Evolutionary conservation across 2,329 filamentous ascomycete genomes (phyloP), one percentile per base, ranked within the genome.

Genomic region (Penicillium nordicum): DNA sequence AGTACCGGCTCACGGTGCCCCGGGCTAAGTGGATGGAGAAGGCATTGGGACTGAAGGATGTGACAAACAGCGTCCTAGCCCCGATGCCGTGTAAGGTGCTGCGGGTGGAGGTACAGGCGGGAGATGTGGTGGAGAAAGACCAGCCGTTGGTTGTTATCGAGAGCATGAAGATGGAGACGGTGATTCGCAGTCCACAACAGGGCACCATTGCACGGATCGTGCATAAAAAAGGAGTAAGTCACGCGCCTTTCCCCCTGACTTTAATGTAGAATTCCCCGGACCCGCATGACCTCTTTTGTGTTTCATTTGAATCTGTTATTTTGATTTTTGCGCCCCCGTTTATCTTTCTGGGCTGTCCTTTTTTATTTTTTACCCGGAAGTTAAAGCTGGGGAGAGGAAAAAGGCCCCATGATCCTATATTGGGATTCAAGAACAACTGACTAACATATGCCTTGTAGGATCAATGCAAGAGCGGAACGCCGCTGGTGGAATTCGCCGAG

Each of bases 1-100:
- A 85, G 60, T 83, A 85, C 66, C 78, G 80, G 1, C 73, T 88
- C 5, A 73, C 76, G 10, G 74, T 84, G 23, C 78, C 80, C 0
- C 73, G 78, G 43, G 92, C 93, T 0, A 79, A 80, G 43, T 99
- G 92, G 92, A 88, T 89, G 56, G 89, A 92, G 66, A 93, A 95
- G 75, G 92, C 91, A 0, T 80, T 97, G 8, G 92, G 93, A 0
- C 78, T 89, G 60, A 92, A 90, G 72, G 90, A 96, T 68, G 82
- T 83, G 0, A 81, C 86, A 7, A 92, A 93, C 57, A 94, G 88
- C 51, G 91, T 97, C 1, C 81, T 90, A 25, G 91, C 94, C 23
- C 94, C 94, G 0, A 99, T 99, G 94, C 94, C 94, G 1, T 97
- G 94, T 77, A 97, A 97, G 78, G 88, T 99, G 27, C 77, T 99